Evolutionary conservation across 2,329 filamentous ascomycete species (phyloP).

Genomic region (Ascochyta koolunga): DNA sequence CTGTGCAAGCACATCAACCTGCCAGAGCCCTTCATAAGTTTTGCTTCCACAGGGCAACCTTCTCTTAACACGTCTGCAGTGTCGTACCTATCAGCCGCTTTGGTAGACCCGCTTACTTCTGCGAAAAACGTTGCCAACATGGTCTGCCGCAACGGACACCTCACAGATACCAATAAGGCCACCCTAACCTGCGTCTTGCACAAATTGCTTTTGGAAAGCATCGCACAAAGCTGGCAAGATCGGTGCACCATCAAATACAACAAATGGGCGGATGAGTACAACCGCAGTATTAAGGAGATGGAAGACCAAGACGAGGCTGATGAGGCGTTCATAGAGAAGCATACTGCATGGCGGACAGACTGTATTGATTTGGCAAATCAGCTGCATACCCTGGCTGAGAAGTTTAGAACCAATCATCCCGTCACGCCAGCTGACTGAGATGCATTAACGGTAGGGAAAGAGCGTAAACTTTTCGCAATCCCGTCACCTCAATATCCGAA

Average conservation of each 20-base stretch:
- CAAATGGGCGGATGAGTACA: background rate
- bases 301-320: background rate
- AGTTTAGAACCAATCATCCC: background rate
- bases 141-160: background rate
- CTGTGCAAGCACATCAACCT: background rate
- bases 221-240: background rate
- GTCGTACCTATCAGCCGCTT: background rate
- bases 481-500: background rate
- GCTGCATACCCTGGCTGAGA: background rate
- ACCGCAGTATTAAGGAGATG: background rate
- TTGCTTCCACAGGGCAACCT: accelerated
- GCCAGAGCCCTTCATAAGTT: background rate
- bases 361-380: background rate
- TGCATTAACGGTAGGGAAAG: background rate
- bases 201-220: background rate
- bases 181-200: background rate
- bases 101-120: background rate
- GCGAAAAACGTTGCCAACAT: background rate
- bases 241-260: background rate
- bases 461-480: background rate
- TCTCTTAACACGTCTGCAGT: background rate
- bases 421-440: background rate
- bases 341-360: background rate
- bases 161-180: background rate
- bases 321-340: background rate